phyloP scores from a whole-genome alignment of 2,329 filamentous ascomycete species.

The Colletotrichum sp. region DNA sequence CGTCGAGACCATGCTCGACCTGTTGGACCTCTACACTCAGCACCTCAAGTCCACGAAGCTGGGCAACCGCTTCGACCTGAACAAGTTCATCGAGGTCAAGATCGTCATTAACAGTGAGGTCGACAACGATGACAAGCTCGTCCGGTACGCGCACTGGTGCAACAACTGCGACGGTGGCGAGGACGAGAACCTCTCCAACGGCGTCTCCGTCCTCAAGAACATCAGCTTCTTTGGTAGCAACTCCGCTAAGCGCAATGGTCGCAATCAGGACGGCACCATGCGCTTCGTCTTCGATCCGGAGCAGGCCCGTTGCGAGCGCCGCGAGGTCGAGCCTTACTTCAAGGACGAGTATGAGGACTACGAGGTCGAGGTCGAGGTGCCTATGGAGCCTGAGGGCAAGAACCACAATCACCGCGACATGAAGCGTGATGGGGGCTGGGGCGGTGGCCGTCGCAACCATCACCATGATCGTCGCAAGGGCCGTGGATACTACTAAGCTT shows the following conservation, averaged over 20 bases:
- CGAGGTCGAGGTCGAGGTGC: constrained; percentile 78
- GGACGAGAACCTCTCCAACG: constrained; percentile 35
- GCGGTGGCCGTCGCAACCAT: not conserved
- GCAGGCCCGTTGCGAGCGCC: constrained; percentile 74
- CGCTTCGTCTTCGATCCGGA: constrained; percentile 88
- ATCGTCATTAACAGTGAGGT: constrained; percentile 87
- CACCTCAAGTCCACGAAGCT: constrained; percentile 77
- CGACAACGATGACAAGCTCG: constrained; percentile 61
- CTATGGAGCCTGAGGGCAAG: constrained; percentile 39
- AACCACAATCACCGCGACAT: constrained; percentile 1
- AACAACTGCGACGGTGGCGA: constrained; percentile 52
- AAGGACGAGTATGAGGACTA: constrained; percentile 78
- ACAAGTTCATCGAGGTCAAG: constrained; percentile 84
- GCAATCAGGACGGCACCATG: constrained; percentile 74
- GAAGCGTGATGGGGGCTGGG: constrained; percentile 6
- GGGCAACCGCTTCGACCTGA: constrained; percentile 73
- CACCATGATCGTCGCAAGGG: constrained; percentile 13
- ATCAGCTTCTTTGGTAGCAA: constrained; percentile 40
- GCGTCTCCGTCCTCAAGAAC: constrained; percentile 44
- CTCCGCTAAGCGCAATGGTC: constrained; percentile 45
- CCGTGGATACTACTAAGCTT: constrained; percentile 4
- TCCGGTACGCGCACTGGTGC: constrained; percentile 69
- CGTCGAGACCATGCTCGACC: constrained; percentile 84
- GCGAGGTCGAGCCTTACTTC: constrained; percentile 71
- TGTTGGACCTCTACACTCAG: constrained; percentile 91